A percentile compares a stretch with the other conserved stretches of the same genome.
Conservation (phyloP, 257 asterid species). For the Fraxinus quadrangulata region DNA sequence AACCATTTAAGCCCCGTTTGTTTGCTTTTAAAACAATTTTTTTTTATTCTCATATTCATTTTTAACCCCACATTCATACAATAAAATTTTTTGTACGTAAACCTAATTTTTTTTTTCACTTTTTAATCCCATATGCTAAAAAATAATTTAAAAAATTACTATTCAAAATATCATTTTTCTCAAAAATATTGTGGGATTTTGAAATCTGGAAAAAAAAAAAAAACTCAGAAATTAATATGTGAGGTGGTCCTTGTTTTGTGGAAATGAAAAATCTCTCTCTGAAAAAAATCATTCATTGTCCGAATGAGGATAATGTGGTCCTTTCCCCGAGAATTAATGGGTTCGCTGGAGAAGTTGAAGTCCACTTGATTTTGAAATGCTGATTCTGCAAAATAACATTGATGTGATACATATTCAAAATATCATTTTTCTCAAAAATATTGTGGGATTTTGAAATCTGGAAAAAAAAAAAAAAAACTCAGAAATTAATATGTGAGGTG, state of each 20-base stretch:
- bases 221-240: conserved; percentile 3
- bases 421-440: too few species aligned
- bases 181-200: not conserved
- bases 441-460: conserved; percentile 19
- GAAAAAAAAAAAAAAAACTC: not conserved
- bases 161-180: too few species aligned
- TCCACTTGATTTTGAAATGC: conserved; percentile 14
- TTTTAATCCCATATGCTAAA: too few species aligned
- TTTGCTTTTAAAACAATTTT: too few species aligned
- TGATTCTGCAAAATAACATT: not conserved
- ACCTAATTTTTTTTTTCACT: too few species aligned
- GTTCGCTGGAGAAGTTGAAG: conserved; percentile 6
- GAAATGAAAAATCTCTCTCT: not conserved
- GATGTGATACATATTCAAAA: conserved; percentile 18
- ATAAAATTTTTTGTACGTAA: too few species aligned
- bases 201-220: conserved; percentile 1
- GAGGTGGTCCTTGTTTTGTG: conserved; percentile 35
- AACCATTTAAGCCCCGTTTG: not conserved
- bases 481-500: conserved; percentile 30
- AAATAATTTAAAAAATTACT: too few species aligned
- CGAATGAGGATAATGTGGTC: conserved; percentile 37
- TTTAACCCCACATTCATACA: too few species aligned
- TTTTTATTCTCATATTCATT: too few species aligned
- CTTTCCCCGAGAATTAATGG: conserved; percentile 28
- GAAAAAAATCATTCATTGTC: conserved; percentile 20